These are phyloP conservation scores for Suhomyces pyralidae DNA, from an alignment of 805 yeast genomes.

Conservation along the genomic window DNA sequence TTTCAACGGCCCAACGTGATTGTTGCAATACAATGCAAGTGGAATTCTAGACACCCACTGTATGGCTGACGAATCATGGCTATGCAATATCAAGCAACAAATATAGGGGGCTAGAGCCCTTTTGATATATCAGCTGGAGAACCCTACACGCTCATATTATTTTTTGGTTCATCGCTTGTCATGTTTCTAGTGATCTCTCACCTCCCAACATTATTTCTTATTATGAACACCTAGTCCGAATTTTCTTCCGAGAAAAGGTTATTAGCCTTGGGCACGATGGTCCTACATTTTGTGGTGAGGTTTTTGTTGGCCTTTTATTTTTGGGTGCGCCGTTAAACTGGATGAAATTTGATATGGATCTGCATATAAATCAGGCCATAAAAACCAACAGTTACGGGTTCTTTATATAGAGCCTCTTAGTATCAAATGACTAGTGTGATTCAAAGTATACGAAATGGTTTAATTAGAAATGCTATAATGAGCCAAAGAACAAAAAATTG, in stretches of 20 bases:
- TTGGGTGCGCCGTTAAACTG: not conserved
- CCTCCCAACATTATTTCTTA: not conserved
- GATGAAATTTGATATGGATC: not conserved
- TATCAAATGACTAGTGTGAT: too few species aligned
- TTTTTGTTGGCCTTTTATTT: slow-evolving; percentile 1
- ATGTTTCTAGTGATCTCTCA: not conserved
- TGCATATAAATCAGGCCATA: not conserved
- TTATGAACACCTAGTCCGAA: slow-evolving; percentile 1
- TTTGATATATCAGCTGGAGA: not conserved
- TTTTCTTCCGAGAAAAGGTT: not conserved
- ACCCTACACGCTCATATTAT: not conserved
- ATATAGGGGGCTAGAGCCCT: not conserved
- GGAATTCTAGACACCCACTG: not conserved
- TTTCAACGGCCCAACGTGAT: not conserved
- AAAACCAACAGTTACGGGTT: not conserved
- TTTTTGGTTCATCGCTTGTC: not conserved
- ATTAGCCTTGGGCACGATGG: not conserved
- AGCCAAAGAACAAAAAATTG: not conserved
- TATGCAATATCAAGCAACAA: not conserved
- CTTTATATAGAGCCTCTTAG: not conserved
- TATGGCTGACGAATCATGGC: not conserved
- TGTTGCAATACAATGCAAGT: not conserved
- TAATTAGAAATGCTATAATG: not conserved
- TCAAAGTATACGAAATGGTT: not conserved
- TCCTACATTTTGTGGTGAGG: not conserved